phyloP scores from a whole-genome alignment of 495 filamentous ascomycete genomes.

The Pyrenopolyporus hunteri region DNA sequence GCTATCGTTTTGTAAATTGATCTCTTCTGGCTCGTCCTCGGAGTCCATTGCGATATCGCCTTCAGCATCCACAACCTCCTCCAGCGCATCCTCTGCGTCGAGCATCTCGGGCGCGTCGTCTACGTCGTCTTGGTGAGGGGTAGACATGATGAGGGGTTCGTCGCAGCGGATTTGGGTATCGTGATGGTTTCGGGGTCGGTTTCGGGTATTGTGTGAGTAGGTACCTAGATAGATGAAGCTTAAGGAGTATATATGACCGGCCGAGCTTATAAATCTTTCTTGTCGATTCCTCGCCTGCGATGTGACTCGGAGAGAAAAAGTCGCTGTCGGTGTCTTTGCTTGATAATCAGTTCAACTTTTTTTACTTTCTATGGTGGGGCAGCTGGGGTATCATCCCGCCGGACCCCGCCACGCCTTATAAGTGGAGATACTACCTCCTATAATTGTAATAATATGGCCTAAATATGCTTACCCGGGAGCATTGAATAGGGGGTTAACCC shows the following conservation, averaged over 20 bases:
- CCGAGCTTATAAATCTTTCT: background rate
- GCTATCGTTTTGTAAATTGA: conserved; percentile 86
- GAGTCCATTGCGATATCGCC: conserved; percentile 78
- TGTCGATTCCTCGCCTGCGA: background rate
- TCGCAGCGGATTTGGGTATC: background rate
- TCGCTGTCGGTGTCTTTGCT: conserved; percentile 31
- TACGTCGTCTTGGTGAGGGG: conserved; percentile 54
- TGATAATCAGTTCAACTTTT: conserved; percentile 38
- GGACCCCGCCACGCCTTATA: conserved; percentile 33
- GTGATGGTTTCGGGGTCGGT: too few relatives aligned
- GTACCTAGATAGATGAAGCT: too few relatives aligned
- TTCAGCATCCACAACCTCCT: conserved; percentile 66
- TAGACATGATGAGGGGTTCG: conserved; percentile 36
- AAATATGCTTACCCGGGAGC: background rate
- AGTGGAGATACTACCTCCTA: conserved; percentile 16
- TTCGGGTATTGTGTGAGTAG: too few relatives aligned
- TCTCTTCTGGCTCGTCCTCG: conserved; percentile 69
- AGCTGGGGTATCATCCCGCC: conserved; percentile 32
- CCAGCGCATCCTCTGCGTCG: conserved; percentile 72
- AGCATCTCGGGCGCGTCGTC: conserved; percentile 64
- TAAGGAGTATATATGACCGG: background rate
- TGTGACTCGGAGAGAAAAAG: conserved; percentile 15
- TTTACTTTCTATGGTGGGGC: too few relatives aligned
- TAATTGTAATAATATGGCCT: background rate
- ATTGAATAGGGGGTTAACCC: conserved; percentile 5